A percentile compares a stretch with the other conserved stretches of the same genome.
These are phyloP conservation scores for Parastagonospora avenae DNA, from an alignment of 2,329 filamentous ascomycete species.

Conservation along the genomic window DNA sequence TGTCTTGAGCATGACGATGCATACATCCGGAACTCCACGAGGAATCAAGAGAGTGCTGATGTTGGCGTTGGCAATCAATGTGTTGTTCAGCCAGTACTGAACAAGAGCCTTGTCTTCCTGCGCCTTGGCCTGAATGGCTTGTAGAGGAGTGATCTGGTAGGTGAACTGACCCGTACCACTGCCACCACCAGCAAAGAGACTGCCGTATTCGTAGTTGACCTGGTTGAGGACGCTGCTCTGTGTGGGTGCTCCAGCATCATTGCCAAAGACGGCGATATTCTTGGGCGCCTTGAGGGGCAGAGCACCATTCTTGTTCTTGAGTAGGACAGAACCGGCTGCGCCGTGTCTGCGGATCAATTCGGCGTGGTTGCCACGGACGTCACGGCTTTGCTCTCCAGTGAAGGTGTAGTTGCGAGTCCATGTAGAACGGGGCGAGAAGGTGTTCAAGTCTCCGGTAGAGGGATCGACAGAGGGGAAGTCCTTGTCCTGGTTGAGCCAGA, in stretches of 20 bases:
- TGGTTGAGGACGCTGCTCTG: slow-evolving; percentile 50
- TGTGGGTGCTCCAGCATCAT: slow-evolving; percentile 54
- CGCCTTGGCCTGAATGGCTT: slow-evolving; percentile 46
- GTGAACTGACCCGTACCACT: slow-evolving; percentile 50
- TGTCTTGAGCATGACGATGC: slow-evolving; percentile 65
- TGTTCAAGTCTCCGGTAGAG: slow-evolving; percentile 35
- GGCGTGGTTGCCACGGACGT: slow-evolving; percentile 50
- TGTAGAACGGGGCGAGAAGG: slow-evolving; percentile 49
- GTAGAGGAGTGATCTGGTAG: slow-evolving; percentile 50
- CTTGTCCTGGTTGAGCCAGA: slow-evolving; percentile 50
- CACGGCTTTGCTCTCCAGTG: slow-evolving; percentile 36
- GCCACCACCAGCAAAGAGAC: slow-evolving; percentile 51
- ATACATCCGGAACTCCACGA: slow-evolving; percentile 51
- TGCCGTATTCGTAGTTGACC: slow-evolving; percentile 45
- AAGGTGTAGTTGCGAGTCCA: slow-evolving; percentile 44
- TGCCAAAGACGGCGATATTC: slow-evolving; percentile 57
- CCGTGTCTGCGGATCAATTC: slow-evolving; percentile 49
- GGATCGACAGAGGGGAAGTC: slow-evolving; percentile 47
- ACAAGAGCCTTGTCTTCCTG: slow-evolving; percentile 48
- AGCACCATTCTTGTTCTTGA: slow-evolving; percentile 57
- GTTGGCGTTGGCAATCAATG: slow-evolving; percentile 40
- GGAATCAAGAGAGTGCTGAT: slow-evolving; percentile 32
- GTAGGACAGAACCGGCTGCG: slow-evolving; percentile 47
- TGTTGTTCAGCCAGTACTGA: slow-evolving; percentile 52
- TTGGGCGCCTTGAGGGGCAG: slow-evolving; percentile 60